Evolutionary conservation across 805 yeast genomes (phyloP).

Genomic region (Candida gorgasii): DNA sequence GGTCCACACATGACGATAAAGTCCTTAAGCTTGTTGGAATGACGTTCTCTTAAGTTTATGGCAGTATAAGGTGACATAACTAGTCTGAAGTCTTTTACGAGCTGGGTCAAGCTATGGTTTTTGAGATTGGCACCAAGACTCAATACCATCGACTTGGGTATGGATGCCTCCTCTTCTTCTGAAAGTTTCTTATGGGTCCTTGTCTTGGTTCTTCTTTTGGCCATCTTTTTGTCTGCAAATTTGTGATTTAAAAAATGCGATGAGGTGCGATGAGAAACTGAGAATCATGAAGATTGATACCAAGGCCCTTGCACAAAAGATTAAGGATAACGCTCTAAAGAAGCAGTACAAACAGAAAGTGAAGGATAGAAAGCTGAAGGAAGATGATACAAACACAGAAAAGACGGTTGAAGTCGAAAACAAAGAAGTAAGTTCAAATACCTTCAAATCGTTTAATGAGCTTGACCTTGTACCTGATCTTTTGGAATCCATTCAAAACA

Average conservation of each 20-base stretch:
- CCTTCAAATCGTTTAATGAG: slow-evolving; percentile 48
- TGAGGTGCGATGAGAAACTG: slow-evolving; percentile 6
- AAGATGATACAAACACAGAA: neutral
- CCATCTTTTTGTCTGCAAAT: slow-evolving; percentile 25
- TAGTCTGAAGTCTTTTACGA: slow-evolving; percentile 83
- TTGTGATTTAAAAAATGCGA: too few species aligned
- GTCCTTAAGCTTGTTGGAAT: slow-evolving; percentile 83
- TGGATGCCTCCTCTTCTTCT: slow-evolving; percentile 66
- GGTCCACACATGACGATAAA: slow-evolving; percentile 99
- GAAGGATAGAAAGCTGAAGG: slow-evolving; percentile 15
- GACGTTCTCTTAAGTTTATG: slow-evolving; percentile 79
- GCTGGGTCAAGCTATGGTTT: slow-evolving; percentile 79
- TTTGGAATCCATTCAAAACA: slow-evolving; percentile 70
- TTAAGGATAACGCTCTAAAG: slow-evolving; percentile 37
- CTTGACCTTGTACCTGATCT: slow-evolving; percentile 75
- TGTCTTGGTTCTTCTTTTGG: slow-evolving; percentile 58
- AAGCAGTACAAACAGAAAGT: slow-evolving; percentile 16
- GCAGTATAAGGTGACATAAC: slow-evolving; percentile 98
- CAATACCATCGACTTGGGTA: slow-evolving; percentile 93
- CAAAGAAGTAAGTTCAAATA: neutral
- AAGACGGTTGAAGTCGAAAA: too few species aligned
- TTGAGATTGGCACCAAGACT: slow-evolving; percentile 75
- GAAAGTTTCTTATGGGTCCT: slow-evolving; percentile 77
- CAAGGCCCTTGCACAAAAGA: slow-evolving; percentile 57
- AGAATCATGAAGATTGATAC: slow-evolving; percentile 25